A percentile compares a stretch with the other conserved stretches of the same genome.
Evolutionary conservation across 2,329 filamentous ascomycete species (phyloP).

Genomic region (Xylariaceae sp.): DNA sequence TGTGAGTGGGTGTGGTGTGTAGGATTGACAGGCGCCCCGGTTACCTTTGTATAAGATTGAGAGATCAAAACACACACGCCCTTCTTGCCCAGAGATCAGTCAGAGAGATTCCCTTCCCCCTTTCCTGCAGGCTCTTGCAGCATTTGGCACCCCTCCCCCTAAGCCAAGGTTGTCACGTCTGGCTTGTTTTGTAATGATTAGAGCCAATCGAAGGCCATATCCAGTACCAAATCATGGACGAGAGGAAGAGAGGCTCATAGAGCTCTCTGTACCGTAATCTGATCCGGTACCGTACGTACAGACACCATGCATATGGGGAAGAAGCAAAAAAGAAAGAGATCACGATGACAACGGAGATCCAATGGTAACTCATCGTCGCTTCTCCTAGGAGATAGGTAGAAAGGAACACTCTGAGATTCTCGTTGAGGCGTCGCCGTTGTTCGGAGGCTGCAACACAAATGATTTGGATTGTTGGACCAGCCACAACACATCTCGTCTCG

Average conservation of each 20-base stretch:
- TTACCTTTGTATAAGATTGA: background rate
- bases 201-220: background rate
- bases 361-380: background rate
- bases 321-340: background rate
- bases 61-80: background rate
- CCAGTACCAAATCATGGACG: slow-evolving; percentile 1
- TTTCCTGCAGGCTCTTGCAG: background rate
- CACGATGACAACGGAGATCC: background rate
- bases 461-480: background rate
- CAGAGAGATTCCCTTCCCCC: too few relatives aligned
- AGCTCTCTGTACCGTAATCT: background rate
- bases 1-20: too few relatives aligned
- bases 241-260: background rate
- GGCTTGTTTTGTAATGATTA: background rate
- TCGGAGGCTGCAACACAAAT: background rate
- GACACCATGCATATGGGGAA: background rate
- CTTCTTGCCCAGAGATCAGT: background rate
- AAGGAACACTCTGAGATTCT: background rate
- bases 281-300: background rate
- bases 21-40: too few relatives aligned
- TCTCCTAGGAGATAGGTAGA: background rate
- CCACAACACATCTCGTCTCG: background rate
- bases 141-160: background rate
- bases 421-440: background rate
- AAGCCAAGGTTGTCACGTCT: background rate